A percentile compares a stretch with the other conserved stretches of the same genome.
Evolutionary conservation across 2,329 filamentous ascomycete genomes (phyloP).

Genomic region (Alternaria sp.): DNA sequence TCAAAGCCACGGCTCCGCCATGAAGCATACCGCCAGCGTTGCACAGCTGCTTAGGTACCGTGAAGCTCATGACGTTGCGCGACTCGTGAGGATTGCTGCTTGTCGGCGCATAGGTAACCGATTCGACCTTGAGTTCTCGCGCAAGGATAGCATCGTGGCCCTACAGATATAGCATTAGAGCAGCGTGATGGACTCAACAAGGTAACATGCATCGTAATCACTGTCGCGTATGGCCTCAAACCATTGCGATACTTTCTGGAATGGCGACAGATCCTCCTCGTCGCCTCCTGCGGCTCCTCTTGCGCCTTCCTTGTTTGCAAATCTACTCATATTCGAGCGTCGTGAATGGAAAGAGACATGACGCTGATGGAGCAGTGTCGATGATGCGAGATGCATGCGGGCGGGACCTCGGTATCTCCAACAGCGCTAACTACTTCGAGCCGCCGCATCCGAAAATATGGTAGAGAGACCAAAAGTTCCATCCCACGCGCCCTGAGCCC

Average conservation of each 20-base stretch:
- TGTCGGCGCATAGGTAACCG: constrained; percentile 38
- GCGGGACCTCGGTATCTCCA: constrained; percentile 16
- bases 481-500: neutral
- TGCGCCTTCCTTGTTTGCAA: neutral
- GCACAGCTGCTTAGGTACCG: constrained; percentile 52
- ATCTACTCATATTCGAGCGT: constrained; percentile 5
- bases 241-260: constrained; percentile 30
- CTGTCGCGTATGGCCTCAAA: constrained; percentile 26
- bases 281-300: neutral
- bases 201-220: constrained; percentile 33
- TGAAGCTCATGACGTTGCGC: constrained; percentile 53
- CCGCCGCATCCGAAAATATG: constrained; percentile 3
- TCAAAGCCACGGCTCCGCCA: constrained; percentile 60
- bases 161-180: constrained; percentile 21
- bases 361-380: neutral
- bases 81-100: constrained; percentile 38
- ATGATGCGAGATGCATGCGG: constrained; percentile 7
- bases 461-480: neutral
- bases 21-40: constrained; percentile 57
- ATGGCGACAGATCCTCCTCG: constrained; percentile 17
- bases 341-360: neutral
- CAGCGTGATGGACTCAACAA: neutral
- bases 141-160: constrained; percentile 42
- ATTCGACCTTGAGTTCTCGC: constrained; percentile 44
- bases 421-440: constrained; percentile 2